Conservation (phyloP, 306 rosid genomes). For the Quercus mongolica region DNA sequence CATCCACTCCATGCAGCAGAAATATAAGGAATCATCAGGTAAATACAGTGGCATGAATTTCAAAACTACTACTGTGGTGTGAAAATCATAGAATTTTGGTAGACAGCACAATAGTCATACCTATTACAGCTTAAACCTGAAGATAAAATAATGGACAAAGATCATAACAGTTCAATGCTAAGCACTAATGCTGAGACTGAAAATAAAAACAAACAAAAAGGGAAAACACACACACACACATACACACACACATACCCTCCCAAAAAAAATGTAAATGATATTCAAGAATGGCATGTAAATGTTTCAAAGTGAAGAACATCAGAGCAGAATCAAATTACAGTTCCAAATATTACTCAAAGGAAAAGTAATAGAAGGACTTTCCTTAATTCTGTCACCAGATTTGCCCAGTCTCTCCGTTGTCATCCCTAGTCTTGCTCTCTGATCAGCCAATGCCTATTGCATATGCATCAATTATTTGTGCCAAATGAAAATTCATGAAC, state of each 20-base stretch:
- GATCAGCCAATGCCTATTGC: slow-evolving; percentile 86
- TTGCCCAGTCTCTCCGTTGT: slow-evolving; percentile 79
- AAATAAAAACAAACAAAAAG: neutral
- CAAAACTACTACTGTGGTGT: neutral
- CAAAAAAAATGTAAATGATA: neutral
- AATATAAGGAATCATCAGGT: slow-evolving; percentile 18
- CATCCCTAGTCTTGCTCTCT: slow-evolving; percentile 65
- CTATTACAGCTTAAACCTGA: neutral
- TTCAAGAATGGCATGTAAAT: neutral
- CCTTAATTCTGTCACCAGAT: slow-evolving; percentile 69
- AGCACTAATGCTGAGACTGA: neutral
- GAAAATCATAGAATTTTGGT: neutral
- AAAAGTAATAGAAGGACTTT: slow-evolving; percentile 22
- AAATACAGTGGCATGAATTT: neutral
- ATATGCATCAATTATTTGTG: slow-evolving; percentile 29
- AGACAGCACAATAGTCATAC: neutral
- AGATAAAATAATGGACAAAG: neutral
- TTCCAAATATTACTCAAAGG: slow-evolving; percentile 1
- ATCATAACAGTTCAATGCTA: neutral
- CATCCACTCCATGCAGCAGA: slow-evolving; percentile 90
- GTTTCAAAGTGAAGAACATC: neutral
- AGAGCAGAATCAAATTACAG: neutral
- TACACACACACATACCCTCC: too few species aligned
- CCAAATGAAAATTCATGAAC: slow-evolving; percentile 14
- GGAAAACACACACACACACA: too few species aligned